phyloP scores from a whole-genome alignment of 139 green algal species.

The Gonium pectorale region DNA sequence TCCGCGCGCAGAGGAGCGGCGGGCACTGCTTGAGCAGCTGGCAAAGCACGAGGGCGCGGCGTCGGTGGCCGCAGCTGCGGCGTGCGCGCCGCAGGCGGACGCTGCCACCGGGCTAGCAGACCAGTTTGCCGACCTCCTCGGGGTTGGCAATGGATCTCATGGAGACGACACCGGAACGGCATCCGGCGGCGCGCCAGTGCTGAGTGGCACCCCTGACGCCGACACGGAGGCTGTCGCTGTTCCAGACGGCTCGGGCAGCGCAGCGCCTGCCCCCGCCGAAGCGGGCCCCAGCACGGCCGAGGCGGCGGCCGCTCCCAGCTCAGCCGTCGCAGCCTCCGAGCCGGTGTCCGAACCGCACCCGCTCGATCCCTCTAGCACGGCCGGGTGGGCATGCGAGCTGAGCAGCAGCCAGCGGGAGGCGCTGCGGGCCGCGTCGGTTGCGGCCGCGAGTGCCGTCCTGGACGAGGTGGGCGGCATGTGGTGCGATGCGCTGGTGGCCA shows the following conservation, averaged over 20 bases:
- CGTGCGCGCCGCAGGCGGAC: background rate
- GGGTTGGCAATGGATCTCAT: too few species aligned
- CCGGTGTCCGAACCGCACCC: background rate
- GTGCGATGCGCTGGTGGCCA: constrained; percentile 78
- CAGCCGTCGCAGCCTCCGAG: background rate
- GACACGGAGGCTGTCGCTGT: too few species aligned
- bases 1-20: constrained; percentile 23
- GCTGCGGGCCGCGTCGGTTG: constrained; percentile 52
- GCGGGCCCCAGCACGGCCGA: too few species aligned
- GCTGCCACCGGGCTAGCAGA: background rate
- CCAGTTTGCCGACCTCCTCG: background rate
- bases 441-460: constrained; percentile 49
- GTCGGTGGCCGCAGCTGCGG: background rate
- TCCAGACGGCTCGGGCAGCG: too few species aligned
- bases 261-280: too few species aligned
- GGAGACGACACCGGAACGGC: too few species aligned
- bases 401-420: constrained; percentile 41
- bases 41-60: too few species aligned
- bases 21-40: background rate
- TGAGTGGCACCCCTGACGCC: too few species aligned
- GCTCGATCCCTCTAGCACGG: constrained; percentile 19
- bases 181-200: too few species aligned
- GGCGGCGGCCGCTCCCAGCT: background rate
- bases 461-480: constrained; percentile 73
- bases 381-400: constrained; percentile 28